Evolutionary conservation across 202 grass and related monocot genomes (phyloP).

Genomic region (Bolboschoenoplectus hybrid): DNA sequence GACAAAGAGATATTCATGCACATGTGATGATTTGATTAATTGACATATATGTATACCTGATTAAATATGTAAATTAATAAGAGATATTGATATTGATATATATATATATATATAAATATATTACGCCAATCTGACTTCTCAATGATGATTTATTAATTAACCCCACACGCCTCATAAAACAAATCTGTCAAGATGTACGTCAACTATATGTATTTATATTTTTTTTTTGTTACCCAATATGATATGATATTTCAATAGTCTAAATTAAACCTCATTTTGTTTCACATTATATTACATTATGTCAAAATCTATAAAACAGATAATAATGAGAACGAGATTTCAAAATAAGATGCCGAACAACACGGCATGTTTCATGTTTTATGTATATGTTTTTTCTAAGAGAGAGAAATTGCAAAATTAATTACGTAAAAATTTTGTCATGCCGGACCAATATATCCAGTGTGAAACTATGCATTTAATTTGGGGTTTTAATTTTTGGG

Average conservation of each 20-base stretch:
- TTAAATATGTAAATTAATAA: background rate
- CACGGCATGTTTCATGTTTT: background rate
- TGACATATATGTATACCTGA: background rate
- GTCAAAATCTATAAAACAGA: background rate
- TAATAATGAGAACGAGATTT: conserved; percentile 17
- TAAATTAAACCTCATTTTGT: background rate
- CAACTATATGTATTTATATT: background rate
- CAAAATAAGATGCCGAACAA: background rate
- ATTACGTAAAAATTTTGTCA: conserved; percentile 5
- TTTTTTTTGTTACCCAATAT: background rate
- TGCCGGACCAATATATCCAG: background rate
- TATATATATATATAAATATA: background rate
- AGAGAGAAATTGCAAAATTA: background rate
- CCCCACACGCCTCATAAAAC: conserved; percentile 5
- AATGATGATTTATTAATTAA: conserved; percentile 21
- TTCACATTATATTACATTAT: conserved; percentile 3
- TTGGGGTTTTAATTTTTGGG: background rate
- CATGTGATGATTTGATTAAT: conserved; percentile 7
- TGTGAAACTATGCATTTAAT: conserved; percentile 3
- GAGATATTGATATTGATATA: background rate
- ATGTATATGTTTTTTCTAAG: background rate
- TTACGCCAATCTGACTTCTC: background rate
- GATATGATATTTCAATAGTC: background rate
- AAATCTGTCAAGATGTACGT: background rate
- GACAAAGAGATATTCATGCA: background rate